These are phyloP conservation scores for Phaeodactylum tricornutum DNA, from an alignment of 108 stramenopile species.

Conservation along the genomic window DNA sequence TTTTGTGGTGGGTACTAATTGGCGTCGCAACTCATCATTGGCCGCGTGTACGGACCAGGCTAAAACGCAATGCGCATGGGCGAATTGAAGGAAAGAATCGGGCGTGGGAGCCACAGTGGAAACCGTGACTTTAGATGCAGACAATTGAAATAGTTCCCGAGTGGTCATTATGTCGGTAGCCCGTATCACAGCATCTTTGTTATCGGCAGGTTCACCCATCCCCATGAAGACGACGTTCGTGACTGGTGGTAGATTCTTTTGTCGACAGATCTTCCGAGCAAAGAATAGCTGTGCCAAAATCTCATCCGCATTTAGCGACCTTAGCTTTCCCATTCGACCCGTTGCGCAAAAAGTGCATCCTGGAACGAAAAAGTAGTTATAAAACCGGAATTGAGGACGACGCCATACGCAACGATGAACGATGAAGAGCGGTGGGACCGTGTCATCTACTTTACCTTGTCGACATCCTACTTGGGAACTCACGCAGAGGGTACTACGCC, in stretches of 20 bases:
- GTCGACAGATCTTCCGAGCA: slow-evolving; percentile 47
- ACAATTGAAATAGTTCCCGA: slow-evolving; percentile 44
- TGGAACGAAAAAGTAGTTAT: background rate
- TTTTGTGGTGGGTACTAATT: slow-evolving; percentile 74
- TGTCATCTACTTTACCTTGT: no score
- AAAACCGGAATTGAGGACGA: no score
- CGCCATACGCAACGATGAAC: no score
- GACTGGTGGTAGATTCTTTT: slow-evolving; percentile 10
- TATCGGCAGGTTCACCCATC: slow-evolving; percentile 83
- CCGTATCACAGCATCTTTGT: slow-evolving; percentile 43
- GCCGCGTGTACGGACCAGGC: slow-evolving; percentile 84
- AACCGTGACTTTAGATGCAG: slow-evolving; percentile 54
- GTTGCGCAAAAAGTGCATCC: slow-evolving; percentile 81
- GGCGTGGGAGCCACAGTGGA: slow-evolving; percentile 80
- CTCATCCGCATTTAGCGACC: slow-evolving; percentile 56
- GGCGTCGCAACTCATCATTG: slow-evolving; percentile 54
- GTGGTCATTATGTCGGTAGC: slow-evolving; percentile 48
- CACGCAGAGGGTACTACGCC: slow-evolving; percentile 55
- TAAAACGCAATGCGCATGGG: slow-evolving; percentile 46
- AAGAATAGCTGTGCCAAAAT: slow-evolving; percentile 77
- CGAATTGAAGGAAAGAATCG: slow-evolving; percentile 35
- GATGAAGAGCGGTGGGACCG: no score
- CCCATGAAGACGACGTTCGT: slow-evolving; percentile 83
- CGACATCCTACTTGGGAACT: slow-evolving; percentile 85
- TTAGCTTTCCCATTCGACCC: slow-evolving; percentile 72